phyloP scores from a whole-genome alignment of 169 alveolate species.

The Eimeria falciformis region DNA sequence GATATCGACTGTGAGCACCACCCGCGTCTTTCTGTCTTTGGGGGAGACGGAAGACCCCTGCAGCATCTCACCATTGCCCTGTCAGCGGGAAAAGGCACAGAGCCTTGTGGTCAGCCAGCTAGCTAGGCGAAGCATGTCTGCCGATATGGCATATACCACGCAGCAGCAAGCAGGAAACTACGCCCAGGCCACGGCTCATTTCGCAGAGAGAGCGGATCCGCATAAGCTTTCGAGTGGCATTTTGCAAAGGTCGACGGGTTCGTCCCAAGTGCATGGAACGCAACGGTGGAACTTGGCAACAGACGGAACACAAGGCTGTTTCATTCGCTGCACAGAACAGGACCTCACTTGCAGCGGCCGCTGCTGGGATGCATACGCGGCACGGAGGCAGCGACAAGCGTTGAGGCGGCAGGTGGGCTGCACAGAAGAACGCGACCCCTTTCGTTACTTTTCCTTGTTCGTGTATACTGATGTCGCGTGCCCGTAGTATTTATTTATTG shows the following conservation, averaged over 20 bases:
- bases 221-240: too few relatives aligned
- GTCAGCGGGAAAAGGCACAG: neutral
- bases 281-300: constrained; percentile 24
- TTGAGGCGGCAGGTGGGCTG: constrained; percentile 49
- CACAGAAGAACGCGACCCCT: too few relatives aligned
- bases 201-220: too few relatives aligned
- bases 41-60: neutral
- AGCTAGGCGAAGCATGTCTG: neutral
- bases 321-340: constrained; percentile 59
- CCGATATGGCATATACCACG: neutral
- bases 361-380: constrained; percentile 52
- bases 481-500: too few relatives aligned
- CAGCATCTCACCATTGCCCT: too few relatives aligned
- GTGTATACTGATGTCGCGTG: too few relatives aligned
- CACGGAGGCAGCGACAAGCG: constrained; percentile 52
- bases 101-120: neutral
- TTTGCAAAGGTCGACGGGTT: too few relatives aligned
- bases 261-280: too few relatives aligned
- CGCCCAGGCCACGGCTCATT: neutral
- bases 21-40: constrained; percentile 21
- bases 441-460: too few relatives aligned
- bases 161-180: neutral
- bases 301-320: constrained; percentile 9
- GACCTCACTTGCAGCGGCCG: constrained; percentile 73
- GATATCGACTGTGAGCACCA: constrained; percentile 49